Conservation (phyloP, 495 filamentous ascomycete genomes). For the Oleoguttula mirabilis region DNA sequence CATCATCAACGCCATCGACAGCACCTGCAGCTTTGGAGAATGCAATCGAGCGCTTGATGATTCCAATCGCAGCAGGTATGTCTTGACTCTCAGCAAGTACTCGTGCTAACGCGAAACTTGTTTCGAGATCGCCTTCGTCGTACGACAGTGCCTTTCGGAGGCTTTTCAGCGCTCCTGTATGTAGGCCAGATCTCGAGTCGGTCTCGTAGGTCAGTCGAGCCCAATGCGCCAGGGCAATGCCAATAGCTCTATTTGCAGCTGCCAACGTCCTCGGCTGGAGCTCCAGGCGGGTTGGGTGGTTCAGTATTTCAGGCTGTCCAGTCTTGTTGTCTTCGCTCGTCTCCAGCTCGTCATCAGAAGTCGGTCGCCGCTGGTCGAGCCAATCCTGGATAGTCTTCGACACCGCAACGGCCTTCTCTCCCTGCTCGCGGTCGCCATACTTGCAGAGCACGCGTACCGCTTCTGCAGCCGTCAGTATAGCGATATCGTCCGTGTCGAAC, state of each 20-base stretch:
- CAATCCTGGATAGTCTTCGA: slow-evolving; percentile 54
- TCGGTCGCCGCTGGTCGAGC: slow-evolving; percentile 36
- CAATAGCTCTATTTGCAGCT: slow-evolving; percentile 64
- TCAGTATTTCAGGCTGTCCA: slow-evolving; percentile 28
- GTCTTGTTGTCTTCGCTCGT: slow-evolving; percentile 53
- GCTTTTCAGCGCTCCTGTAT: slow-evolving; percentile 58
- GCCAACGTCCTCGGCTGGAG: slow-evolving; percentile 47
- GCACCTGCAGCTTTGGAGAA: slow-evolving; percentile 9
- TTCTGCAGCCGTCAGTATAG: slow-evolving; percentile 63
- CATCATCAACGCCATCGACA: slow-evolving; percentile 10
- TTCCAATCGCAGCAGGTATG: slow-evolving; percentile 60
- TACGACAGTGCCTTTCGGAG: slow-evolving; percentile 59
- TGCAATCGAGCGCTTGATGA: slow-evolving; percentile 52
- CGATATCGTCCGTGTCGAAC: slow-evolving; percentile 62
- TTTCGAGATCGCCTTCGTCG: slow-evolving; percentile 51
- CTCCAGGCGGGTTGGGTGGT: neutral
- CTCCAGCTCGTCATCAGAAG: slow-evolving; percentile 47
- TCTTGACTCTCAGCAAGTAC: slow-evolving; percentile 72
- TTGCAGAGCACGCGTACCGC: slow-evolving; percentile 70
- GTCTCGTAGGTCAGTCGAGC: slow-evolving; percentile 65
- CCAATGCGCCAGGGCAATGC: slow-evolving; percentile 74
- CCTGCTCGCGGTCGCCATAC: slow-evolving; percentile 60
- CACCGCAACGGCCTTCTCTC: slow-evolving; percentile 62
- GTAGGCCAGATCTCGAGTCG: slow-evolving; percentile 52
- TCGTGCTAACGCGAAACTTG: slow-evolving; percentile 66